Evolutionary conservation across 2,329 filamentous ascomycete species (phyloP), one percentile per base, ranked within the genome.

Genomic region (Juglanconis oblonga): DNA sequence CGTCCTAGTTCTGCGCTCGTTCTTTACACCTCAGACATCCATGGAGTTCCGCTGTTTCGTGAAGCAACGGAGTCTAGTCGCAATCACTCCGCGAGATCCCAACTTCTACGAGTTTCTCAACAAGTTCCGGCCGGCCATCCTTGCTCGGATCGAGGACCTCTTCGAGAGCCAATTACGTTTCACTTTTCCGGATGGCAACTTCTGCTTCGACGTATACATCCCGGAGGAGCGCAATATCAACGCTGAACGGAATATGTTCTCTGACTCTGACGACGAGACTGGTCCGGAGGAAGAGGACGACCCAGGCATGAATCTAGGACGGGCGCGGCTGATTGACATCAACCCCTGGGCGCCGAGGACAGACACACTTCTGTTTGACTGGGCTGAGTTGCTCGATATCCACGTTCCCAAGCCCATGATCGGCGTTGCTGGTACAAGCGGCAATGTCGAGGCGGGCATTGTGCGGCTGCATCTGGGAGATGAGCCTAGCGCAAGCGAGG

Each of bases 1-100:
- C 57, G 82, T 93, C 60, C 85, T 99, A 1, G 88, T 97, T 3
- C 83, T 99, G 9, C 87, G 95, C 38, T 91, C 96, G 71, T 94
- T 90, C 75, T 91, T 97, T 74, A 88, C 87, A 64, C 87, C 95
- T 57, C 95, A 97, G 72, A 92, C 93, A 0, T 90, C 92, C 0
- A 85, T 97, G 61, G 95, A 99, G 73, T 99, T 99, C 74, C 86
- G 95, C 31, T 97, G 93, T 72, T 99, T 98, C 70, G 95, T 98
- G 44, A 91, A 94, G 68, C 81, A 92, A 60, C 82, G 91, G 10
- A 85, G 85, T 57, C 81, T 99, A 14, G 81, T 99, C 45, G 92
- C 87, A 62, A 87, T 98, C 60, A 90, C 88, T 38, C 95, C 98
- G 75, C 86, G 95, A 5, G 94, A 98, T 71, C 82, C 94, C 55